phyloP scores from a whole-genome alignment of 345 rosid species.

The Laguncularia racemosa region DNA sequence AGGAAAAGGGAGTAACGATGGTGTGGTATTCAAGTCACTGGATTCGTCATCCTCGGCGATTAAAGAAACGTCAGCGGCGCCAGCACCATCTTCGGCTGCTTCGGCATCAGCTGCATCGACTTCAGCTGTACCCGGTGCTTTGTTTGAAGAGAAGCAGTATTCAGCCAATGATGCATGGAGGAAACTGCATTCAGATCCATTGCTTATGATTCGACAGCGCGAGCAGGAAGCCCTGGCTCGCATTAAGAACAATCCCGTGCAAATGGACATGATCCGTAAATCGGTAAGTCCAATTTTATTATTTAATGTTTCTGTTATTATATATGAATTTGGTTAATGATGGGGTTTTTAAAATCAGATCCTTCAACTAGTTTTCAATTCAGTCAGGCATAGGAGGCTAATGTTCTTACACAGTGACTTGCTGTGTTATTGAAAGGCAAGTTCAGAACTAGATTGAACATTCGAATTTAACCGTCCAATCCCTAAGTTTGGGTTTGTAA shows the following conservation, averaged over 20 bases:
- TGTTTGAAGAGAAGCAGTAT: constrained; percentile 78
- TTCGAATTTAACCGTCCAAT: too few relatives aligned
- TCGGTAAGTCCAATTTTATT: constrained; percentile 47
- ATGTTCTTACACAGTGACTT: too few relatives aligned
- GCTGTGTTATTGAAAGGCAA: too few relatives aligned
- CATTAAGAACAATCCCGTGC: constrained; percentile 90
- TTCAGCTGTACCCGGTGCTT: constrained; percentile 61
- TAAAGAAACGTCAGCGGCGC: constrained; percentile 8
- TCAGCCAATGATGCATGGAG: constrained; percentile 92
- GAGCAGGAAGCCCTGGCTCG: constrained; percentile 95
- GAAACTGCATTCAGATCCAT: constrained; percentile 85
- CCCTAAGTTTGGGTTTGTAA: too few relatives aligned
- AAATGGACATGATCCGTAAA: constrained; percentile 56
- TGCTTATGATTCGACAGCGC: constrained; percentile 84
- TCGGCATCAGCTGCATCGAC: background rate
- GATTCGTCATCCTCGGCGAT: constrained; percentile 15
- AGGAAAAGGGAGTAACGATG: constrained; percentile 44
- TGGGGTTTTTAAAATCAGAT: too few relatives aligned
- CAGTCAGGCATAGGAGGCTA: too few relatives aligned
- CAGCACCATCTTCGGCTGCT: constrained; percentile 7
- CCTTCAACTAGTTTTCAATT: too few relatives aligned
- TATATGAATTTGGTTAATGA: background rate
- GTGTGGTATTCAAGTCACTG: constrained; percentile 62
- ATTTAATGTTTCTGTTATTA: background rate
- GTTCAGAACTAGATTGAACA: too few relatives aligned